phyloP scores from a whole-genome alignment of 345 rosid genomes.

The Eucalyptus regnans region DNA sequence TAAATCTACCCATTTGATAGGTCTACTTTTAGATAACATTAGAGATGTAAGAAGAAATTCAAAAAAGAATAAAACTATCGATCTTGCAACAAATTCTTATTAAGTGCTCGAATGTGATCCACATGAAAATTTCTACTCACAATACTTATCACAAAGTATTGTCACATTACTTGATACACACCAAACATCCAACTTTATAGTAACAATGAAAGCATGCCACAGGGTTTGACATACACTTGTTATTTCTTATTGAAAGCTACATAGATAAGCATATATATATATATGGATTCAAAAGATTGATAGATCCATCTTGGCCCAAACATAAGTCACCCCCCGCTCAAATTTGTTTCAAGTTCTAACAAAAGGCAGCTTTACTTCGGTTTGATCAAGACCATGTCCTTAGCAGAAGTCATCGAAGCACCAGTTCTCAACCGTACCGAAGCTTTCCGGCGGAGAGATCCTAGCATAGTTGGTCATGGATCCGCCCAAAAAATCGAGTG shows the following conservation, averaged over 20 bases:
- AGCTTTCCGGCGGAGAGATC: constrained; percentile 42
- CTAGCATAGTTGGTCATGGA: constrained; percentile 45
- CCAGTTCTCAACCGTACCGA: constrained; percentile 72
- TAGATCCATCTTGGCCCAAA: background rate
- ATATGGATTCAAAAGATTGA: background rate
- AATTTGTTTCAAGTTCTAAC: background rate
- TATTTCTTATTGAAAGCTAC: background rate
- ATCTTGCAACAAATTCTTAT: background rate
- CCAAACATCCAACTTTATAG: background rate
- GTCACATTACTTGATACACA: background rate
- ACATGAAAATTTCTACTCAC: background rate
- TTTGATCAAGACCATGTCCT: background rate
- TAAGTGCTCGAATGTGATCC: background rate
- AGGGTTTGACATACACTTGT: background rate
- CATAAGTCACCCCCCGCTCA: background rate
- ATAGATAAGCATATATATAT: background rate
- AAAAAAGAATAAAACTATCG: background rate
- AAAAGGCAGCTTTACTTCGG: background rate
- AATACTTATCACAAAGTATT: background rate
- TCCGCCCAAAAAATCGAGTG: constrained; percentile 83
- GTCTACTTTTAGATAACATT: background rate
- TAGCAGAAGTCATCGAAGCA: constrained; percentile 70
- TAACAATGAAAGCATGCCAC: background rate
- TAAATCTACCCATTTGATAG: too few species aligned
- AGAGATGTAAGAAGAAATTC: background rate